A percentile compares a stretch with the other conserved stretches of the same genome.
phyloP scores from a whole-genome alignment of 305 asterid species.

The Ajuga reptans region DNA sequence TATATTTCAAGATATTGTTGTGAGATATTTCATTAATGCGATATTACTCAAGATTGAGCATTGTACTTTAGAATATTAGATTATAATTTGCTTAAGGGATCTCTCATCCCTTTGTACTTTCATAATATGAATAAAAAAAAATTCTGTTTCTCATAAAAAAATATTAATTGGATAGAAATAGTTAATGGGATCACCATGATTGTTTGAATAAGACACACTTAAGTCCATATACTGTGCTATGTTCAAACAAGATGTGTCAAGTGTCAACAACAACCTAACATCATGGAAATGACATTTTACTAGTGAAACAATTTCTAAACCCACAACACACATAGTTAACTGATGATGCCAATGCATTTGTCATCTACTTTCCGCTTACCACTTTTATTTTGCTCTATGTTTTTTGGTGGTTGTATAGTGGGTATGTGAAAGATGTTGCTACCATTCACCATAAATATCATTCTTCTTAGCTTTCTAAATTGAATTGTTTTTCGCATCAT shows the following conservation, averaged over 20 bases:
- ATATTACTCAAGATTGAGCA: too few species aligned
- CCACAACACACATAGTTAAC: background rate
- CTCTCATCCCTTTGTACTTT: too few species aligned
- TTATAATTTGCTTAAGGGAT: too few species aligned
- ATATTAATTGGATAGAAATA: background rate
- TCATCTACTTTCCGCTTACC: background rate
- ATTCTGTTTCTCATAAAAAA: background rate
- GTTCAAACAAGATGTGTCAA: background rate
- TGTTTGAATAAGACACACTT: conserved; percentile 2
- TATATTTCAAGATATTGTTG: background rate
- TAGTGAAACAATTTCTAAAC: background rate
- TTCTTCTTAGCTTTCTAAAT: background rate
- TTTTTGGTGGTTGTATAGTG: conserved; percentile 7
- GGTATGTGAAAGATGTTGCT: background rate
- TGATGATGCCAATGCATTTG: conserved; percentile 8
- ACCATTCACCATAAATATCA: background rate
- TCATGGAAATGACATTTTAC: conserved; percentile 1
- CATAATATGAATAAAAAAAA: too few species aligned
- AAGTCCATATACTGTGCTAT: background rate
- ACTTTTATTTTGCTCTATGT: conserved; percentile 10
- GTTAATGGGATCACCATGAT: conserved; percentile 6
- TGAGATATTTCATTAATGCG: background rate
- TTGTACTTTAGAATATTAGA: too few species aligned
- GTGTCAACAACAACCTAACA: conserved; percentile 2
- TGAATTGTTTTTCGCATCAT: conserved; percentile 2